A percentile compares a stretch with the other conserved stretches of the same genome.
Evolutionary conservation across 2,329 filamentous ascomycete species (phyloP).

Genomic region (Ophioceras dolichostomum): DNA sequence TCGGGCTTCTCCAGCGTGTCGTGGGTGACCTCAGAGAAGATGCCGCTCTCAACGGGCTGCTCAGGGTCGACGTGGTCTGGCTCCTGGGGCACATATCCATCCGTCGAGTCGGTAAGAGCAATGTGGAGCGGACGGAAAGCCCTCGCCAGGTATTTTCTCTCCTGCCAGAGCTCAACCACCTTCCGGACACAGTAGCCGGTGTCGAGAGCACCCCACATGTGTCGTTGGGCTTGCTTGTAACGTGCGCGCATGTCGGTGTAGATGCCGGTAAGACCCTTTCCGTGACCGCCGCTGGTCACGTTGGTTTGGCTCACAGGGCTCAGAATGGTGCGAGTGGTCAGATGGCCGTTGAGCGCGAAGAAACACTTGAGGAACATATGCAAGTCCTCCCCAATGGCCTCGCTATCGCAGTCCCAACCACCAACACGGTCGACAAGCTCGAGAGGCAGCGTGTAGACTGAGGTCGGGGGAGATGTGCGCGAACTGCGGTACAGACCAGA

Average conservation of each 20-base stretch:
- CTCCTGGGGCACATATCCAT: slow-evolving; percentile 34
- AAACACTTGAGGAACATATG: slow-evolving; percentile 74
- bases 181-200: slow-evolving; percentile 53
- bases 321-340: slow-evolving; percentile 50
- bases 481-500: slow-evolving; percentile 55
- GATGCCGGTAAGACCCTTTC: slow-evolving; percentile 39
- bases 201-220: slow-evolving; percentile 67
- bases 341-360: slow-evolving; percentile 58
- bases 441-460: slow-evolving; percentile 60
- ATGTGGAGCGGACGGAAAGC: slow-evolving; percentile 44
- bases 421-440: slow-evolving; percentile 55
- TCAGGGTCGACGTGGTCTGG: slow-evolving; percentile 25
- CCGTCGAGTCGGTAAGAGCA: slow-evolving; percentile 29
- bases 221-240: slow-evolving; percentile 59
- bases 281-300: slow-evolving; percentile 45
- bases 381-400: slow-evolving; percentile 63
- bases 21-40: slow-evolving; percentile 41
- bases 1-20: slow-evolving; percentile 37
- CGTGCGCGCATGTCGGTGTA: slow-evolving; percentile 48
- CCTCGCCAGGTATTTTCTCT: slow-evolving; percentile 42
- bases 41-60: slow-evolving; percentile 31
- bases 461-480: slow-evolving; percentile 56
- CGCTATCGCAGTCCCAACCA: slow-evolving; percentile 59
- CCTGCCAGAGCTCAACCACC: slow-evolving; percentile 41
- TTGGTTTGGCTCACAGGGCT: slow-evolving; percentile 64